These are phyloP conservation scores for Laetiporus sulphureus DNA, from an alignment of 1,284 basidiomycete genomes.

Conservation along the genomic window DNA sequence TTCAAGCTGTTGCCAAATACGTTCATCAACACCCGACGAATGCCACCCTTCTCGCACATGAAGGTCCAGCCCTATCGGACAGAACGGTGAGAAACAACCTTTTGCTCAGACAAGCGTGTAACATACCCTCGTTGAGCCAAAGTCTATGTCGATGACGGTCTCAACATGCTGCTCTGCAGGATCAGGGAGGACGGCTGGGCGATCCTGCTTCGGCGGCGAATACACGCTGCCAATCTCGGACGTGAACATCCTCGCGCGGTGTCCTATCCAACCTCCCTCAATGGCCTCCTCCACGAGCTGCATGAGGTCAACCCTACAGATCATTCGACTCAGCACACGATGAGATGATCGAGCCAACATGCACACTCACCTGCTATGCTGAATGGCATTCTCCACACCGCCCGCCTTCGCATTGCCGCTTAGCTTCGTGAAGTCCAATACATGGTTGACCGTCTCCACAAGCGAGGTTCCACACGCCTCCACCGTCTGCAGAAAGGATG, in stretches of 20 bases:
- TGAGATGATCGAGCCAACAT: background rate
- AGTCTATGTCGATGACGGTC: slow-evolving; percentile 85
- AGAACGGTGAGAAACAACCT: too few relatives aligned
- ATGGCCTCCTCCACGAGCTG: slow-evolving; percentile 92
- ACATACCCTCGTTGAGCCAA: slow-evolving; percentile 58
- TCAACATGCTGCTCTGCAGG: slow-evolving; percentile 53
- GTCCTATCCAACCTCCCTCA: slow-evolving; percentile 93
- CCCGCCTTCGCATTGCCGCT: slow-evolving; percentile 81
- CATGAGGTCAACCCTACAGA: slow-evolving; percentile 72
- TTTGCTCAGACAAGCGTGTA: too few relatives aligned
- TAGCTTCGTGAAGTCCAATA: slow-evolving; percentile 93
- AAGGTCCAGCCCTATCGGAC: slow-evolving; percentile 73
- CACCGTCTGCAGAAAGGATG: slow-evolving; percentile 84
- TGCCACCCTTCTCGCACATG: slow-evolving; percentile 88
- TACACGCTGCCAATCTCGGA: slow-evolving; percentile 91
- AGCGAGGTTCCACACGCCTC: slow-evolving; percentile 83
- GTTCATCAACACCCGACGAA: slow-evolving; percentile 92
- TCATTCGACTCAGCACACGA: background rate
- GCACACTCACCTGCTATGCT: slow-evolving; percentile 50
- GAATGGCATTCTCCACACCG: slow-evolving; percentile 69
- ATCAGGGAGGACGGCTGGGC: slow-evolving; percentile 31
- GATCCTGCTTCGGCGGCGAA: slow-evolving; percentile 65
- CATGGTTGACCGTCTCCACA: slow-evolving; percentile 91
- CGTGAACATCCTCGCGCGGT: slow-evolving; percentile 72
- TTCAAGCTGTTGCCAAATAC: slow-evolving; percentile 93